A percentile compares a stretch with the other conserved stretches of the same genome.
Conservation (phyloP, 306 rosid species). For the Vachellia collinsii region DNA sequence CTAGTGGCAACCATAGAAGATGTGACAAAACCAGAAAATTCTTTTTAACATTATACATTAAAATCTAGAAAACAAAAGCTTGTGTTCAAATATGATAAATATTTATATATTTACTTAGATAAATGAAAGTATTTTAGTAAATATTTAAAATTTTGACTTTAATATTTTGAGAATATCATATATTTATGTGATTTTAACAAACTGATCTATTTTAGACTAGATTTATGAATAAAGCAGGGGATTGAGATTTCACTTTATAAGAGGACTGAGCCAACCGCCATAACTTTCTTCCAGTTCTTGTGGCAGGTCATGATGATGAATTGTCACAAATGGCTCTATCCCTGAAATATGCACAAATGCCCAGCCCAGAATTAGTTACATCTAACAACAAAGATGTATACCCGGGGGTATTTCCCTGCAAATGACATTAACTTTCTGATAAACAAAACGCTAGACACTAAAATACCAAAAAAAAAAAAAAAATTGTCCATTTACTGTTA, state of each 20-base stretch:
- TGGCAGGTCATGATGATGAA: slow-evolving; percentile 62
- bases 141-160: background rate
- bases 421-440: background rate
- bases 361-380: slow-evolving; percentile 31
- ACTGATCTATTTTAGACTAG: background rate
- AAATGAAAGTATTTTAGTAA: background rate
- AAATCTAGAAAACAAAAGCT: background rate
- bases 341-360: slow-evolving; percentile 45
- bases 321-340: slow-evolving; percentile 61
- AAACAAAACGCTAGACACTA: background rate
- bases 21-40: background rate
- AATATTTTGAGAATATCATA: background rate
- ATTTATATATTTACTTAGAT: background rate
- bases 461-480: background rate
- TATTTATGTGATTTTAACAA: background rate
- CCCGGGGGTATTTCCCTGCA: background rate
- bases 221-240: background rate
- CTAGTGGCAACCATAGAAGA: slow-evolving; percentile 8
- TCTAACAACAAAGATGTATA: background rate
- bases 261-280: slow-evolving; percentile 62
- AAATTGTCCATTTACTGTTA: background rate
- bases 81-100: background rate
- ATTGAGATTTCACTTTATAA: slow-evolving; percentile 50
- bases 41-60: background rate
- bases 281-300: slow-evolving; percentile 58